phyloP scores from a whole-genome alignment of 257 asterid genomes.

The Knoxia roxburghii region DNA sequence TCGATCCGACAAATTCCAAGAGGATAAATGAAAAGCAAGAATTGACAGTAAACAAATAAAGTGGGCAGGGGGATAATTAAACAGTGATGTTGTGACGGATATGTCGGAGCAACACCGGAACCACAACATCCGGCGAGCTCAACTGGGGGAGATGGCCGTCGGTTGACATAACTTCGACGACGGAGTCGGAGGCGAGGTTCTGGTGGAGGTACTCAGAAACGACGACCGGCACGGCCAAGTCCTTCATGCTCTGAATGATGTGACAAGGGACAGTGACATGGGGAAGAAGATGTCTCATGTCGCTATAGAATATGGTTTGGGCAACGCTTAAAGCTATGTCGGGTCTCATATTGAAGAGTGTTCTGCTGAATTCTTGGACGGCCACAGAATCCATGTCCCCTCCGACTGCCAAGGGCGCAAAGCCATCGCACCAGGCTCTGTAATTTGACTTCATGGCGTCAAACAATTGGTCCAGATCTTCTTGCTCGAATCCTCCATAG shows the following conservation, averaged over 20 bases:
- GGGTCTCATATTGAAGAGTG: slow-evolving; percentile 84
- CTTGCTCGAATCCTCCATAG: slow-evolving; percentile 72
- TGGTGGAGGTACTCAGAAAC: slow-evolving; percentile 73
- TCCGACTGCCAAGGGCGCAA: slow-evolving; percentile 74
- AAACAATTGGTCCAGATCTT: slow-evolving; percentile 51
- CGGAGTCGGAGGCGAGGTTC: slow-evolving; percentile 53
- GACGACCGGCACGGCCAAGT: slow-evolving; percentile 74
- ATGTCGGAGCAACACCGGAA: slow-evolving; percentile 68
- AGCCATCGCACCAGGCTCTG: slow-evolving; percentile 73
- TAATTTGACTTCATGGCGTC: slow-evolving; percentile 66
- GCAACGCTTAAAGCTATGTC: slow-evolving; percentile 72
- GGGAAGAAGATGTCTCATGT: slow-evolving; percentile 41
- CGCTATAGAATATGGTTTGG: slow-evolving; percentile 54
- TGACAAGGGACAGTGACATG: slow-evolving; percentile 68
- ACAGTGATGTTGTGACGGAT: slow-evolving; percentile 39
- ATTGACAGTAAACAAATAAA: too few relatives aligned
- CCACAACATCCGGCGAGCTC: slow-evolving; percentile 64
- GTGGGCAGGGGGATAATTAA: neutral
- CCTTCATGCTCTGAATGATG: slow-evolving; percentile 76
- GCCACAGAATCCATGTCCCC: slow-evolving; percentile 79
- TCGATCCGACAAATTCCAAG: too few relatives aligned
- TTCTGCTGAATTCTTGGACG: slow-evolving; percentile 79
- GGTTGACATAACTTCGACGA: slow-evolving; percentile 74
- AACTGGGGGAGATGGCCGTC: slow-evolving; percentile 85
- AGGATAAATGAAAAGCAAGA: too few relatives aligned